These are phyloP conservation scores for Asterophora parasitica DNA, from an alignment of 768 basidiomycete species.

Conservation along the genomic window DNA sequence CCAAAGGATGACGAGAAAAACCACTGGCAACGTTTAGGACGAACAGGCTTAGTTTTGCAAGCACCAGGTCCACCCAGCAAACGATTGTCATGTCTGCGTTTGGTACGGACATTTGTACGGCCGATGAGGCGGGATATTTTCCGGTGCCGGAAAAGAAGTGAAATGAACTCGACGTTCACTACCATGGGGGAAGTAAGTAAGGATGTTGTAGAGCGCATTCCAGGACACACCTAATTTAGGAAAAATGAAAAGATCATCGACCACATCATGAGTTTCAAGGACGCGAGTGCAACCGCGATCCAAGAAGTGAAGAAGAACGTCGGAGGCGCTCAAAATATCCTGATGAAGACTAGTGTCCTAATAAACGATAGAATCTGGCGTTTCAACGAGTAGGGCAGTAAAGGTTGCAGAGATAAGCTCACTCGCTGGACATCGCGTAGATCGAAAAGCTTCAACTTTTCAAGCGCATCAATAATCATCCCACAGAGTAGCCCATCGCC, in stretches of 20 bases:
- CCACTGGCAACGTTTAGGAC: slow-evolving; percentile 17
- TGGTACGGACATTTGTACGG: slow-evolving; percentile 25
- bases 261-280: not conserved
- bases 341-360: slow-evolving; percentile 14
- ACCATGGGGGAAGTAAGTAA: slow-evolving; percentile 1
- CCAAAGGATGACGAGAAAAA: slow-evolving; percentile 24
- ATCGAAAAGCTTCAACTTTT: slow-evolving; percentile 12
- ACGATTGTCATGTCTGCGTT: slow-evolving; percentile 30
- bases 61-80: slow-evolving; percentile 62
- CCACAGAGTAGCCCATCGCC: slow-evolving; percentile 1
- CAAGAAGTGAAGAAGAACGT: slow-evolving; percentile 18
- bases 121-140: slow-evolving; percentile 42
- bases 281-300: slow-evolving; percentile 9
- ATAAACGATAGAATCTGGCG: not conserved
- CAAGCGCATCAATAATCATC: slow-evolving; percentile 9
- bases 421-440: slow-evolving; percentile 12
- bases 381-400: too few species aligned
- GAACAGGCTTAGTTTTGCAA: slow-evolving; percentile 48
- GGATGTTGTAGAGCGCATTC: too few species aligned
- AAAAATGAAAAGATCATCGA: slow-evolving; percentile 10
- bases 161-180: slow-evolving; percentile 29
- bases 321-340: slow-evolving; percentile 18
- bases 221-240: slow-evolving; percentile 13
- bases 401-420: not conserved
- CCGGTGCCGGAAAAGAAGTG: slow-evolving; percentile 49